Base-by-base conservation (phyloP, 1,139 yeast genomes). In the Meyerozyma elateridarum region DNA sequence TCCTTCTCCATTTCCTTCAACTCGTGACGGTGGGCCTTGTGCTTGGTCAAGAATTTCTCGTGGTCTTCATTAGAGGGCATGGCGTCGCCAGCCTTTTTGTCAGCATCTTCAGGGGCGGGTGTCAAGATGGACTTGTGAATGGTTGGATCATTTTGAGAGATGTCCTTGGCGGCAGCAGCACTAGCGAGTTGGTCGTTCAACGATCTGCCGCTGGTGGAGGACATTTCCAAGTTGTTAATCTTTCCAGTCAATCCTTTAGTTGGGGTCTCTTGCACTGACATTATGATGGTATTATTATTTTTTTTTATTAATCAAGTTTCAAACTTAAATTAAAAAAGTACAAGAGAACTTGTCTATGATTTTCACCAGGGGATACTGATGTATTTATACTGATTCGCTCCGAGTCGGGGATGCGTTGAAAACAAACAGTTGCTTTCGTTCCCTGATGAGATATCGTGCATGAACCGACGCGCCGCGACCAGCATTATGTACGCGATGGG, bases 1-100 rank as follows among this genome's bases (percentile, higher is more conserved):
- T 85, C 85, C 59, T 76, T 76, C 70, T 91, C 96, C 49, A 74
- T 48, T 41, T 68, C 87, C 67, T 81, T 82, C 49, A 88, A 66
- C 43, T 73, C 44, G 50, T 76, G 82, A 67, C 93, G 82, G 55
- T 79, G 88, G 27, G 72, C 77, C 48, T 64, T 71, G 62, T 81
- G 89, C 42, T 66, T 60, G 31, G 58, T 55, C 54, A 82, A 64
- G 59, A 82, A 83, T 32, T 62, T 59, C 37, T 61, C 45, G 57
- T 83, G 93, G 37, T 52, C 50, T 11, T 30, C 34, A 18, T 42
- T 48, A 12, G 47, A 51, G 22, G 40, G 43, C 27, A 38, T 43
- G 30, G 49, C 49, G 33, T 51, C 58, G 41, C 39, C 32, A 38
- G 38, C 35, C 18, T 36, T 29, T 29, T 42, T 45, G 15, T 36